phyloP scores from a whole-genome alignment of 2,329 filamentous ascomycete genomes.

The Phialemoniopsis sp. region DNA sequence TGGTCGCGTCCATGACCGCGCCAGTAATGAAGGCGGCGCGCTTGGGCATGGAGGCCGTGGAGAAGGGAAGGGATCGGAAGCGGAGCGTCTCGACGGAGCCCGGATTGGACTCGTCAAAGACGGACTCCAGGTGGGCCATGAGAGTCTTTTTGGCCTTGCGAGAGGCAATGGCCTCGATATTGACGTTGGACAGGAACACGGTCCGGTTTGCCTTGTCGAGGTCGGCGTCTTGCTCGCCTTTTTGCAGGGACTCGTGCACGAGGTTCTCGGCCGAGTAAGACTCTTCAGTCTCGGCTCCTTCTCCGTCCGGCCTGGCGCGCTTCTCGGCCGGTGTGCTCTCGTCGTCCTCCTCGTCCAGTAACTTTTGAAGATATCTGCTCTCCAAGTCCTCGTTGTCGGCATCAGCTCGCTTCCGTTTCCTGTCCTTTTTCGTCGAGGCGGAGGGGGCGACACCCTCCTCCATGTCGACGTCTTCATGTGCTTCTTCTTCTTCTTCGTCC shows the following conservation, averaged over 20 bases:
- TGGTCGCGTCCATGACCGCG: constrained; percentile 85
- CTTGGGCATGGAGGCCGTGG: constrained; percentile 74
- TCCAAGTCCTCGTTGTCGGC: constrained; percentile 65
- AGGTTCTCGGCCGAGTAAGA: constrained; percentile 31
- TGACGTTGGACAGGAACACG: constrained; percentile 90
- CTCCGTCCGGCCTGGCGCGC: constrained; percentile 39
- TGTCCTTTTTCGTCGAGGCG: constrained; percentile 41
- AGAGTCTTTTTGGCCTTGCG: constrained; percentile 78
- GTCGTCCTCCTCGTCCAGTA: constrained; percentile 52
- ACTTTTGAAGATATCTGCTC: constrained; percentile 62
- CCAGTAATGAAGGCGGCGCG: constrained; percentile 92
- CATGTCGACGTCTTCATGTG: constrained; percentile 22
- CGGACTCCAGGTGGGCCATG: constrained; percentile 72
- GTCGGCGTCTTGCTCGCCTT: constrained; percentile 54
- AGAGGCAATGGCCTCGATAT: constrained; percentile 74
- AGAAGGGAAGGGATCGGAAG: constrained; percentile 90
- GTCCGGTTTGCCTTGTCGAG: constrained; percentile 85
- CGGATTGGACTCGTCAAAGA: constrained; percentile 52
- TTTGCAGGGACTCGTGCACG: constrained; percentile 54
- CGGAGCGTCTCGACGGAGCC: constrained; percentile 87
- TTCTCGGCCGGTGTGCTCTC: constrained; percentile 44
- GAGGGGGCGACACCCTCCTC: constrained; percentile 24
- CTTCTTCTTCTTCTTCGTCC: constrained; percentile 22
- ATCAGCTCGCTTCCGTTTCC: constrained; percentile 56
- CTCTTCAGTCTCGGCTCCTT: constrained; percentile 35